These are phyloP conservation scores for Trypethelium eluteriae DNA, from an alignment of 495 filamentous ascomycete genomes.

Conservation along the genomic window DNA sequence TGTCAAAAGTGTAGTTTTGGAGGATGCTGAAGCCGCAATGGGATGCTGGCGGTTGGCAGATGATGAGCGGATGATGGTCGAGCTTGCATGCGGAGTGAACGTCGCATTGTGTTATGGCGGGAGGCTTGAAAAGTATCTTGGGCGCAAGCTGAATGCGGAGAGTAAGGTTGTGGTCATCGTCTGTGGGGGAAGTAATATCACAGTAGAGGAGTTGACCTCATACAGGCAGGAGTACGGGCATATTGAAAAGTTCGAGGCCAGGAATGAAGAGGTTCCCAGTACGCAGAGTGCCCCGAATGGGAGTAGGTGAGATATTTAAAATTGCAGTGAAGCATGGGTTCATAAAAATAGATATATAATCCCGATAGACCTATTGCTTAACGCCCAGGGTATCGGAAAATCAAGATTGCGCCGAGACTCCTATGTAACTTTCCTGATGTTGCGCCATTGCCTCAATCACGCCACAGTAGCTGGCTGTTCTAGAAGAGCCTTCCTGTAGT, in stretches of 20 bases:
- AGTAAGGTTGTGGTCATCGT: slow-evolving; percentile 77
- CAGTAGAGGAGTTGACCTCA: slow-evolving; percentile 53
- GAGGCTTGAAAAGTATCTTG: slow-evolving; percentile 53
- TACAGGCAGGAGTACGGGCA: slow-evolving; percentile 53
- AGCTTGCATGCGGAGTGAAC: slow-evolving; percentile 70
- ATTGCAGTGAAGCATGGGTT: no score
- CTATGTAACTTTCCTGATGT: no score
- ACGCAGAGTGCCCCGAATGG: slow-evolving; percentile 20
- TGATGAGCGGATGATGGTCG: slow-evolving; percentile 72
- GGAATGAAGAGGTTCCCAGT: slow-evolving; percentile 23
- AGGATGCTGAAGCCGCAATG: slow-evolving; percentile 72
- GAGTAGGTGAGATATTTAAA: neutral
- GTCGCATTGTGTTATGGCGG: slow-evolving; percentile 50
- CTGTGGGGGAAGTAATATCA: slow-evolving; percentile 76
- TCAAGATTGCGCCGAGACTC: neutral
- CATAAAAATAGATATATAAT: neutral
- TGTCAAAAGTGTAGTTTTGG: slow-evolving; percentile 62
- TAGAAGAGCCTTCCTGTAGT: slow-evolving; percentile 57
- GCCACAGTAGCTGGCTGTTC: slow-evolving; percentile 18
- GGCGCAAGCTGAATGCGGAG: slow-evolving; percentile 46
- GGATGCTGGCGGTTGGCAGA: slow-evolving; percentile 70
- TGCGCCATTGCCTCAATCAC: neutral
- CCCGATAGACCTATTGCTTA: neutral
- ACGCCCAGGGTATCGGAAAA: neutral
- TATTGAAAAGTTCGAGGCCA: slow-evolving; percentile 19